Base-by-base conservation (phyloP, 2,329 filamentous ascomycete genomes). In the Talaromyces sp. region DNA sequence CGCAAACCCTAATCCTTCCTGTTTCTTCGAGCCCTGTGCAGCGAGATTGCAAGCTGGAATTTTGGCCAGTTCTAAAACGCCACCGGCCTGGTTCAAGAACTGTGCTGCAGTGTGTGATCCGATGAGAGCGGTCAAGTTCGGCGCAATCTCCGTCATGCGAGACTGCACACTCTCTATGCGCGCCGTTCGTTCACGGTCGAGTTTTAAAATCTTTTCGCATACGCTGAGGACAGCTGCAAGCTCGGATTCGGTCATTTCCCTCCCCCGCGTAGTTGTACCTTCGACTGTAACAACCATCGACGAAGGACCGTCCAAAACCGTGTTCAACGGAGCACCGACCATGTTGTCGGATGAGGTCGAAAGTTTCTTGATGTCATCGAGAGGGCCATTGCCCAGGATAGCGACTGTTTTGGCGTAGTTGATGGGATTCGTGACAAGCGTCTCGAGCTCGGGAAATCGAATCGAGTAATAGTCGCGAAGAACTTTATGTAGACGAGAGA, bases 201-300 rank as follows among this genome's bases (percentile, higher is more conserved):
- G 86, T 42, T 88, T 85, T n/a, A 98, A 82, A 9, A 91, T 89
- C 86, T 96, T 95, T 66, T 92, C 87, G 76, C 93, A 97, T 8
- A 92, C 94, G 58, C 85, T 83, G 31, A 89, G 79, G 23, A 97
- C 88, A 30, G 85, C 83, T 56, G 88, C 82, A 5, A 98, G 82
- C 74, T 96, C 92, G 5, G 86, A 80, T n/a, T 87, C 81, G 3
- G 84, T 85, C 76, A 99, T 87, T 56, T 91, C 86, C 34, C 87
- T 86, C 4, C 94, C 94, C 68, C 91, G 88, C 12, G 92, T 95
- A 2, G 90, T 95, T 5, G 93, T 96, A 33, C 92, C 94, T 78
- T 98, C 95, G 10, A 98, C 89, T 0, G 92, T 94, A 57, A 99
- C 93, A 64, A 96, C 91, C 93, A 99, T 97, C 69, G 98, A 80